A percentile compares a stretch with the other conserved stretches of the same genome.
Evolutionary conservation across 2,329 filamentous ascomycete genomes (phyloP).

Genomic region (Cytospora piceae): DNA sequence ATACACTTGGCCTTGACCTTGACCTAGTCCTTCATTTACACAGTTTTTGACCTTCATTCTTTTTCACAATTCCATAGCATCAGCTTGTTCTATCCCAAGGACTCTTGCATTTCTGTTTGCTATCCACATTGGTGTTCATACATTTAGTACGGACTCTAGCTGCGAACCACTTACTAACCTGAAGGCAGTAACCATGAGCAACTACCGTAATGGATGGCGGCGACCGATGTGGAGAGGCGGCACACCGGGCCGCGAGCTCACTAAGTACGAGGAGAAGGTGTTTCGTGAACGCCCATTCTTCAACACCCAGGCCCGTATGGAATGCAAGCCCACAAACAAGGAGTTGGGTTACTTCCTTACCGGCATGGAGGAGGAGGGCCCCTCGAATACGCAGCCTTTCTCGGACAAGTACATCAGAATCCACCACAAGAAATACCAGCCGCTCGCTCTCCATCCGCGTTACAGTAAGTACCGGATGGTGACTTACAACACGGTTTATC

Average conservation of each 20-base stretch:
- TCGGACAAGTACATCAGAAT: neutral
- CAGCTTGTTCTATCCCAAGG: neutral
- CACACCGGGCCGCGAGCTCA: neutral
- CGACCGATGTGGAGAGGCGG: slow-evolving; percentile 2
- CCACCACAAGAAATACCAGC: neutral
- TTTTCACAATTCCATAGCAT: no score
- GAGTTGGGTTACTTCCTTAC: neutral
- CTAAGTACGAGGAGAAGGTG: neutral
- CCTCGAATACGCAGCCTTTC: neutral
- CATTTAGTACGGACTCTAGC: neutral
- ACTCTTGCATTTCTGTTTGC: neutral
- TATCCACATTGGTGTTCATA: neutral
- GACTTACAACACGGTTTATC: neutral
- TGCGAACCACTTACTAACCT: neutral
- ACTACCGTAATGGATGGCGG: slow-evolving; percentile 4
- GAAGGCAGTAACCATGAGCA: slow-evolving; percentile 8
- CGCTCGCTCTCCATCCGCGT: neutral
- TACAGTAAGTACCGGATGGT: neutral
- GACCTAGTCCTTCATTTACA: neutral
- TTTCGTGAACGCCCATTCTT: neutral
- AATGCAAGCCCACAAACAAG: neutral
- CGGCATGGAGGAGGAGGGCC: slow-evolving; percentile 3
- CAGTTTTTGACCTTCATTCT: neutral
- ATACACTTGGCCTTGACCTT: neutral
- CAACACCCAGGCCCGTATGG: neutral